Evolutionary conservation across 371 early-diverging fungal species (phyloP).

Genomic region (Mucor lusitanicus): DNA sequence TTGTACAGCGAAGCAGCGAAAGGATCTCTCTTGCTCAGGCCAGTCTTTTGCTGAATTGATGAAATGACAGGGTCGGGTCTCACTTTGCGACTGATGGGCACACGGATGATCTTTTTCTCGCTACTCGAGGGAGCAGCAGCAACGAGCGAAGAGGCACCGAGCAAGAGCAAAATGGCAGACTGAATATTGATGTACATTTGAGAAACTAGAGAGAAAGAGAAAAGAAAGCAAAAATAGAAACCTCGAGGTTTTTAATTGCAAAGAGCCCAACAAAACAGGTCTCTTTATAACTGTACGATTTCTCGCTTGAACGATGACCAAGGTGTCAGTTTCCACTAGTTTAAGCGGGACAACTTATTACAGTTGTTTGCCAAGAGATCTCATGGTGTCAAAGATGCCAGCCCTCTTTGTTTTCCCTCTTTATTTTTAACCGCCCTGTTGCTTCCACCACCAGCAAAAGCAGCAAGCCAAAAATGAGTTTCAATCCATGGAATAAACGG

Average conservation of each 20-base stretch:
- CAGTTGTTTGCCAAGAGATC: constrained; percentile 1
- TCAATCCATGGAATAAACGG: background rate
- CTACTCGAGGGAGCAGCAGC: background rate
- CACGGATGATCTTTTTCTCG: constrained; percentile 5
- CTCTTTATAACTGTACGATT: background rate
- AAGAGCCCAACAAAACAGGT: background rate
- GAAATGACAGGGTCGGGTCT: constrained; percentile 17
- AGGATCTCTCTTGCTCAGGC: constrained; percentile 14
- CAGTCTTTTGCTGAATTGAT: constrained; percentile 10
- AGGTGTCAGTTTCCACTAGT: background rate
- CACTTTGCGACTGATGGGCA: constrained; percentile 12
- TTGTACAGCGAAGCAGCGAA: constrained; percentile 32
- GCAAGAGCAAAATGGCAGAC: constrained; percentile 6
- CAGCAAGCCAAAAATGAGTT: background rate
- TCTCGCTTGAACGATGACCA: background rate
- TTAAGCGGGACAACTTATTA: background rate
- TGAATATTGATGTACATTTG: constrained; percentile 8
- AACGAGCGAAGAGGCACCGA: background rate
- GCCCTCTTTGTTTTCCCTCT: background rate
- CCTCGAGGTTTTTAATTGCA: background rate
- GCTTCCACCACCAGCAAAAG: background rate
- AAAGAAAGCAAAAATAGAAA: constrained; percentile 6
- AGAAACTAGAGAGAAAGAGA: background rate
- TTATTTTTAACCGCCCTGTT: background rate
- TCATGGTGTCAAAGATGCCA: background rate